These are phyloP conservation scores for Brassica rapa DNA, from an alignment of 345 rosid genomes.

Conservation along the genomic window DNA sequence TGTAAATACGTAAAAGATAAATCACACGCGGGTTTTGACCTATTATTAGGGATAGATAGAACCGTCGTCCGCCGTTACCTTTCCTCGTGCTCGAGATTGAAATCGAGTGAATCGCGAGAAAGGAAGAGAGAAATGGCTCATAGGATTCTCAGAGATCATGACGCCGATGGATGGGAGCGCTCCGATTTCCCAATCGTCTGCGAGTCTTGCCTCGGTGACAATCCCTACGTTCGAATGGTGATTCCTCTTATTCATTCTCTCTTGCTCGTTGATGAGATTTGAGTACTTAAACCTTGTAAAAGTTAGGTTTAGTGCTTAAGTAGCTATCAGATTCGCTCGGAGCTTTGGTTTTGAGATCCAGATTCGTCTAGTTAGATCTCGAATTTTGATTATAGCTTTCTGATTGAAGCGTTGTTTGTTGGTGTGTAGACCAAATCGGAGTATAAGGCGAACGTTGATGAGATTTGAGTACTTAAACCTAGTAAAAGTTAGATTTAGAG, in stretches of 20 bases:
- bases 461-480: too few relatives aligned
- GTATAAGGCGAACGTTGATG: too few relatives aligned
- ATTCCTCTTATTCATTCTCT: background rate
- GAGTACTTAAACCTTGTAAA: background rate
- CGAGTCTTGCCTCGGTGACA: slow-evolving; percentile 95
- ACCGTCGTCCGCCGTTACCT: background rate
- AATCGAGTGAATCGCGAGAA: background rate
- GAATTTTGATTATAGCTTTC: background rate
- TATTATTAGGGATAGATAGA: background rate
- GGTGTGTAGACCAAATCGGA: too few relatives aligned
- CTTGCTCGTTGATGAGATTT: background rate
- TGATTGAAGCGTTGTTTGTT: too few relatives aligned
- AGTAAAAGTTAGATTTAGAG: background rate
- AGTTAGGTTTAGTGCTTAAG: background rate
- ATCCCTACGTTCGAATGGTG: slow-evolving; percentile 96
- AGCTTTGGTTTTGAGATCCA: slow-evolving; percentile 6
- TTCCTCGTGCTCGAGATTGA: slow-evolving; percentile 2
- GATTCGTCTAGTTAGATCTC: background rate
- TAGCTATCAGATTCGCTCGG: background rate
- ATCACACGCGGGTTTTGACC: slow-evolving; percentile 13
- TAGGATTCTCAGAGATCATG: slow-evolving; percentile 76
- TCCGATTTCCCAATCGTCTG: slow-evolving; percentile 95
- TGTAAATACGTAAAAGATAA: background rate
- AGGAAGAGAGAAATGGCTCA: slow-evolving; percentile 61
- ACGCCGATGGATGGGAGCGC: slow-evolving; percentile 96